Evolutionary conservation across 2,329 filamentous ascomycete species (phyloP).

Genomic region (Pseudogymnoascus sp.): DNA sequence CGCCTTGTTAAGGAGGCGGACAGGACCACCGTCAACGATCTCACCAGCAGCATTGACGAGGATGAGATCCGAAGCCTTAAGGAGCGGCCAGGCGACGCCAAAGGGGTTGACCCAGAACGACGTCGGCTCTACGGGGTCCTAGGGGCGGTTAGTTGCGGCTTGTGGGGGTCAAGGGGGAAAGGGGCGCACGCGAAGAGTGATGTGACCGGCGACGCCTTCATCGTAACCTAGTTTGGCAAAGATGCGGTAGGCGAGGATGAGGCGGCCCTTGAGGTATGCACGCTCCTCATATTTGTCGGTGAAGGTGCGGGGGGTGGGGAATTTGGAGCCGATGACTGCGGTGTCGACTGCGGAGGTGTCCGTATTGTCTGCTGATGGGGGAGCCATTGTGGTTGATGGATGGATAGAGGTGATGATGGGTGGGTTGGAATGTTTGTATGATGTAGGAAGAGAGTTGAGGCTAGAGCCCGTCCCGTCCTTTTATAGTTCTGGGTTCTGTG

Average conservation of each 20-base stretch:
- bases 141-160: background rate
- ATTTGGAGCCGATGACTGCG: background rate
- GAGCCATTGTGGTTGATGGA: background rate
- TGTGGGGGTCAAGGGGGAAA: background rate
- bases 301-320: conserved; percentile 18
- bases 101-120: conserved; percentile 30
- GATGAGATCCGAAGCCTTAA: conserved; percentile 60
- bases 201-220: conserved; percentile 40
- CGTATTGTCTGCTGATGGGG: background rate
- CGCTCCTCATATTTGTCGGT: conserved; percentile 29
- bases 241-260: conserved; percentile 40
- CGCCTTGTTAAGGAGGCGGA: conserved; percentile 25
- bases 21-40: conserved; percentile 52
- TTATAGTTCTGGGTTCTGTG: background rate
- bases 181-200: conserved; percentile 30
- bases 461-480: background rate
- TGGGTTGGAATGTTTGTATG: background rate
- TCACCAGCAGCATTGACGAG: conserved; percentile 53
- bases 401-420: background rate
- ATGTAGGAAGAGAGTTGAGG: background rate
- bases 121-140: conserved; percentile 29
- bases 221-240: conserved; percentile 39
- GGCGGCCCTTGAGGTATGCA: conserved; percentile 33
- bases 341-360: background rate
- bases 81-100: conserved; percentile 30